These are phyloP conservation scores for Xanthoconium stramineum DNA, from an alignment of 768 basidiomycete genomes.

Conservation along the genomic window DNA sequence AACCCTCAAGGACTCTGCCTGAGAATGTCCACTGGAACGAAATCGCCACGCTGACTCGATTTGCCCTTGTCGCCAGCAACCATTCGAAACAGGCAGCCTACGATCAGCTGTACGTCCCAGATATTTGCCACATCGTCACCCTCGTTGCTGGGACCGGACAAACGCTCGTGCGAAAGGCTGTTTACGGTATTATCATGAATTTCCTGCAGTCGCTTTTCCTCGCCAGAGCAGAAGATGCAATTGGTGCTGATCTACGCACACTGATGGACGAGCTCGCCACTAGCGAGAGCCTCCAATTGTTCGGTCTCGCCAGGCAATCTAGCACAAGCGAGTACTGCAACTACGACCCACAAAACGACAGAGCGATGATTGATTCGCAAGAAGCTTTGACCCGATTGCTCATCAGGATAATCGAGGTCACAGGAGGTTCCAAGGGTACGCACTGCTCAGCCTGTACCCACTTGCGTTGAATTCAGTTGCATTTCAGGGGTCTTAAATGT, in stretches of 20 bases:
- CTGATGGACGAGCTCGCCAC: conserved; percentile 61
- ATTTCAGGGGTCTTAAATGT: conserved; percentile 69
- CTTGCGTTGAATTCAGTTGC: conserved; percentile 9
- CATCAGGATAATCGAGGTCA: conserved; percentile 57
- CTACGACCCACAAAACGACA: conserved; percentile 52
- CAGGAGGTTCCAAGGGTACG: conserved; percentile 69
- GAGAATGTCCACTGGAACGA: conserved; percentile 80
- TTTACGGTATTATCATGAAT: conserved; percentile 81
- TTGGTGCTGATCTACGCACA: conserved; percentile 54
- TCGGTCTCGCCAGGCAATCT: conserved; percentile 66
- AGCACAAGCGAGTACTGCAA: conserved; percentile 66
- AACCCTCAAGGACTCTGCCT: conserved; percentile 56
- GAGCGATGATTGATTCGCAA: conserved; percentile 57
- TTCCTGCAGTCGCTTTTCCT: conserved; percentile 74
- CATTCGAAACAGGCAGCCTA: conserved; percentile 60
- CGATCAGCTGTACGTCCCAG: conserved; percentile 78
- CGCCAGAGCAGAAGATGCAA: conserved; percentile 54
- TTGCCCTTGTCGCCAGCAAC: conserved; percentile 70
- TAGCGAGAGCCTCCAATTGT: conserved; percentile 58
- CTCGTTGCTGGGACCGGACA: conserved; percentile 77
- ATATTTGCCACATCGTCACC: conserved; percentile 75
- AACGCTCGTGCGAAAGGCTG: conserved; percentile 68
- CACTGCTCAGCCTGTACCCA: background rate
- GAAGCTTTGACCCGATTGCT: conserved; percentile 66
- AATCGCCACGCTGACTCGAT: conserved; percentile 73